These are phyloP conservation scores for Coemansia sp. DNA, from an alignment of 192 early-diverging fungal genomes.

Conservation along the genomic window DNA sequence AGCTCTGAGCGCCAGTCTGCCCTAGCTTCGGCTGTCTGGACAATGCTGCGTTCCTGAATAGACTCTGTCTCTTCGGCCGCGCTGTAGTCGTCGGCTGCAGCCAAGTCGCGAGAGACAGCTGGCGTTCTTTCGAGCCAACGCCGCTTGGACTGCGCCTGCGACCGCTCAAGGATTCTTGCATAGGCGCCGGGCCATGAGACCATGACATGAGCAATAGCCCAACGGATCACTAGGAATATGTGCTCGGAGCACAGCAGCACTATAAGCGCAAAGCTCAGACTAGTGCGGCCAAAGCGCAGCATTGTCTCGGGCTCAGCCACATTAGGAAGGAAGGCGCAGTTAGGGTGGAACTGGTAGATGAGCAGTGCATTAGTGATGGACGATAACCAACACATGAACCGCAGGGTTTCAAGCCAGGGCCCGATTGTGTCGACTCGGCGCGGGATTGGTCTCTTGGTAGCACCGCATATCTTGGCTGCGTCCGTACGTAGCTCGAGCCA, in stretches of 20 bases:
- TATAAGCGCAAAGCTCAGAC: conserved; percentile 44
- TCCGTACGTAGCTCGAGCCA: conserved; percentile 88
- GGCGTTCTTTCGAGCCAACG: conserved; percentile 48
- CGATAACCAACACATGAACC: conserved; percentile 56
- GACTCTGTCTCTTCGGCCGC: not conserved
- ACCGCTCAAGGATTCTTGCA: conserved; percentile 38
- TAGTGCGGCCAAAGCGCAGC: conserved; percentile 47
- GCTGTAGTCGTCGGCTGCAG: not conserved
- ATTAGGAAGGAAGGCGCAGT: conserved; percentile 26
- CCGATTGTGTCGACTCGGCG: conserved; percentile 71
- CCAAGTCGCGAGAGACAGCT: conserved; percentile 31
- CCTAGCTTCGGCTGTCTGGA: not conserved
- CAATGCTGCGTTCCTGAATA: not conserved
- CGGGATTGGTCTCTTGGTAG: conserved; percentile 71
- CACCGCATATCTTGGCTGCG: conserved; percentile 84
- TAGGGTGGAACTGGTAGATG: conserved; percentile 55
- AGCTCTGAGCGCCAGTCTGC: conserved; percentile 36
- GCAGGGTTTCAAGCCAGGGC: conserved; percentile 71
- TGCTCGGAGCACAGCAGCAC: conserved; percentile 53
- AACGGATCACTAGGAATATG: conserved; percentile 44
- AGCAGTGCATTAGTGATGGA: conserved; percentile 58
- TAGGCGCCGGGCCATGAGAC: conserved; percentile 51
- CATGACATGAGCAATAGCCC: conserved; percentile 36
- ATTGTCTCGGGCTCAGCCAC: conserved; percentile 32
- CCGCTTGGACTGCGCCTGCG: conserved; percentile 36